These are phyloP conservation scores for Exophiala sideris DNA, from an alignment of 2,329 filamentous ascomycete genomes.

Conservation along the genomic window DNA sequence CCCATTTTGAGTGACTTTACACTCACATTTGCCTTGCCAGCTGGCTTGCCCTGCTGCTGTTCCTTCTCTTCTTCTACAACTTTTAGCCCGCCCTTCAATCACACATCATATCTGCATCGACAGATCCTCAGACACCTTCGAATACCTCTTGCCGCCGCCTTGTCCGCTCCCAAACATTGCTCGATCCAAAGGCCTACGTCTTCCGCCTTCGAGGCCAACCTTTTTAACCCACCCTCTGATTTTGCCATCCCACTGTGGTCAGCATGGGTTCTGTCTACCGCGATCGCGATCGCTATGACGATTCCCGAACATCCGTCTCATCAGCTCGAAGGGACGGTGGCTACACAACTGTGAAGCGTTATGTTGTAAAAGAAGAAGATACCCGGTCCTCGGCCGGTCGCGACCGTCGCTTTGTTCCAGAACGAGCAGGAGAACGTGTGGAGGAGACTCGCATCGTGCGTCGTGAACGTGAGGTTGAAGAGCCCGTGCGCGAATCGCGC, in stretches of 20 bases:
- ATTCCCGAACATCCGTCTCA: conserved; percentile 30
- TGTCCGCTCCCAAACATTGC: background rate
- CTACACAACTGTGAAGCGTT: conserved; percentile 59
- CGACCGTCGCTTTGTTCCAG: conserved; percentile 40
- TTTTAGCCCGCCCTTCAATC: conserved; percentile 15
- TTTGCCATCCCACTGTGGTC: background rate
- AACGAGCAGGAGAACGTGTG: conserved; percentile 31
- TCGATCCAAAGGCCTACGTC: background rate
- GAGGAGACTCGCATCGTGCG: conserved; percentile 50
- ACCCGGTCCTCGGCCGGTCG: conserved; percentile 34
- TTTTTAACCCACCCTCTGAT: background rate
- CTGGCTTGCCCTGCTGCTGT: conserved; percentile 2
- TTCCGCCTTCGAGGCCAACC: background rate
- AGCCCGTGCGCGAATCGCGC: conserved; percentile 32
- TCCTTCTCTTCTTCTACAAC: conserved; percentile 4
- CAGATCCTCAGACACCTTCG: background rate
- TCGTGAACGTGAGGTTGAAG: conserved; percentile 31
- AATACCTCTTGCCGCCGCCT: background rate
- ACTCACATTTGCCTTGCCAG: conserved; percentile 15
- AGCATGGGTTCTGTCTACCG: conserved; percentile 31
- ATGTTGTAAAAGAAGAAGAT: conserved; percentile 47
- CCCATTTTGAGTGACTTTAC: conserved; percentile 10
- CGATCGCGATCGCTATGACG: conserved; percentile 42
- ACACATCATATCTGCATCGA: background rate
- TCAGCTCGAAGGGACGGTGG: conserved; percentile 38